phyloP scores from a whole-genome alignment of 352 stramenopile genomes.

The Phytophthora rubi region DNA sequence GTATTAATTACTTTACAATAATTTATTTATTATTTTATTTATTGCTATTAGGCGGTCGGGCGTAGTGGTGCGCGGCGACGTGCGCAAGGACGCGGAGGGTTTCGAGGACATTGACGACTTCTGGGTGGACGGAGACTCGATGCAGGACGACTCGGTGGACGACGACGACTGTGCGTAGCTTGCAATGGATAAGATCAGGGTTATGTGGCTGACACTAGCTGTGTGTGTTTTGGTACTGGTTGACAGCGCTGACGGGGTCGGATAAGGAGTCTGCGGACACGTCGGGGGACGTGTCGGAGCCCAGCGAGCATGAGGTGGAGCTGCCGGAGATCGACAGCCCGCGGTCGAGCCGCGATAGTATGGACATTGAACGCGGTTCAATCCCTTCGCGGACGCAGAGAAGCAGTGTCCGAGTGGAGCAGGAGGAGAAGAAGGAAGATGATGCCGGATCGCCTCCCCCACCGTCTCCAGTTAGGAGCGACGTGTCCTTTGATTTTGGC shows the following conservation, averaged over 20 bases:
- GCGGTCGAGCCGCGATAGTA: slow-evolving; percentile 35
- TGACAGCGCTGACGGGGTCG: slow-evolving; percentile 40
- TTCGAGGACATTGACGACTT: slow-evolving; percentile 91
- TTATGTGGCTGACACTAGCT: slow-evolving; percentile 11
- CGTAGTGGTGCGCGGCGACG: slow-evolving; percentile 65
- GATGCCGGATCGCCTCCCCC: slow-evolving; percentile 3
- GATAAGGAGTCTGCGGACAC: slow-evolving; percentile 54
- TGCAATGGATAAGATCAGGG: background rate
- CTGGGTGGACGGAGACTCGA: slow-evolving; percentile 71
- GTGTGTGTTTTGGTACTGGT: background rate
- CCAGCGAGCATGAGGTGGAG: slow-evolving; percentile 57
- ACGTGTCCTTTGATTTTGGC: slow-evolving; percentile 54
- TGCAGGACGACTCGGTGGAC: slow-evolving; percentile 45
- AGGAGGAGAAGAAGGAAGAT: slow-evolving; percentile 29
- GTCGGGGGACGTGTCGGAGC: slow-evolving; percentile 49
- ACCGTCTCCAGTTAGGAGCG: slow-evolving; percentile 31
- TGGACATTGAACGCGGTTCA: slow-evolving; percentile 40
- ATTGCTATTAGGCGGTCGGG: slow-evolving; percentile 45
- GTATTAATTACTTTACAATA: slow-evolving; percentile 1
- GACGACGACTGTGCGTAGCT: slow-evolving; percentile 37
- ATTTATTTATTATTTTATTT: slow-evolving; percentile 1
- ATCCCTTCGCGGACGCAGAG: slow-evolving; percentile 33
- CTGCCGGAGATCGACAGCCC: slow-evolving; percentile 44
- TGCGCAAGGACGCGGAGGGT: slow-evolving; percentile 78
- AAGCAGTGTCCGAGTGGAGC: slow-evolving; percentile 28